A percentile compares a stretch with the other conserved stretches of the same genome.
Evolutionary conservation across 768 basidiomycete species (phyloP).

Genomic region (Russula lepida): DNA sequence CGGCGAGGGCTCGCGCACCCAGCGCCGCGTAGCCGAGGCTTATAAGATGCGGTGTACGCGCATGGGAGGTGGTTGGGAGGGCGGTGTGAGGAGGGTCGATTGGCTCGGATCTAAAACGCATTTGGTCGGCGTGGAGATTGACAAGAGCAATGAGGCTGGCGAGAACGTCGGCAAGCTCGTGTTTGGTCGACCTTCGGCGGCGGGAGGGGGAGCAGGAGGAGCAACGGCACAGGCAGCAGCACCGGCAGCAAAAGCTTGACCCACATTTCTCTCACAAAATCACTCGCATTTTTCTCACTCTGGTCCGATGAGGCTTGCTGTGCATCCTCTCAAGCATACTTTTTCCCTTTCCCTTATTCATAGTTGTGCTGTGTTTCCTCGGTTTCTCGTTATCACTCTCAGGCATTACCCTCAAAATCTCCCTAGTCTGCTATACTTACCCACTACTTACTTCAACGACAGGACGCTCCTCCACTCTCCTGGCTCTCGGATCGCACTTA

Average conservation of each 20-base stretch:
- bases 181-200: constrained; percentile 33
- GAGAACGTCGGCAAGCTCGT: constrained; percentile 39
- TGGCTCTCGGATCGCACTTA: neutral
- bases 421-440: constrained; percentile 5
- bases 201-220: neutral
- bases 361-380: neutral
- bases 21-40: constrained; percentile 50
- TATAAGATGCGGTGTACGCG: constrained; percentile 55
- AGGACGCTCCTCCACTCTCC: neutral
- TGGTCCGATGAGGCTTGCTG: neutral
- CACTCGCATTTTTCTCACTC: neutral
- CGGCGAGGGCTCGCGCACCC: constrained; percentile 45
- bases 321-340: constrained; percentile 2
- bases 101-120: constrained; percentile 55
- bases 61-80: constrained; percentile 59
- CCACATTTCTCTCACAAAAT: neutral
- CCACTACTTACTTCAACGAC: neutral
- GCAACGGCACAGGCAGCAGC: too few species aligned
- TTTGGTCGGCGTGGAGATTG: constrained; percentile 53
- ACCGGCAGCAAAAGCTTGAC: neutral
- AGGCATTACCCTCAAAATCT: neutral
- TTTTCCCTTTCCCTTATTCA: neutral
- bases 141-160: constrained; percentile 34
- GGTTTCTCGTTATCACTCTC: neutral
- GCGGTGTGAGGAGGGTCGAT: constrained; percentile 59